Conservation (phyloP, 768 basidiomycete genomes). For the Phaffia tasmanica region DNA sequence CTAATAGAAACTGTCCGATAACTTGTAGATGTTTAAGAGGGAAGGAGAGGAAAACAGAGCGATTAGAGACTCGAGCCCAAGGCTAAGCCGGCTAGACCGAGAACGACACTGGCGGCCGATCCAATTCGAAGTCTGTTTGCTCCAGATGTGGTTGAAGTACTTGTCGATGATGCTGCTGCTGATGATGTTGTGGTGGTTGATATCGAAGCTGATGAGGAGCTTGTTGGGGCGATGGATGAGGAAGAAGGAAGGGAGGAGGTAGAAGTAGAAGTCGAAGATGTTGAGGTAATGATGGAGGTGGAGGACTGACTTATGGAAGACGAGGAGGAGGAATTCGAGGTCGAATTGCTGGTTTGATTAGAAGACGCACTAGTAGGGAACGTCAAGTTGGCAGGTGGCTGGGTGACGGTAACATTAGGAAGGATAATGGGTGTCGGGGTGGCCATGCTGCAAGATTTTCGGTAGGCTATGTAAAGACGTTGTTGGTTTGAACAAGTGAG, state of each 20-base stretch:
- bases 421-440: conserved; percentile 1
- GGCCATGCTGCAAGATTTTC: conserved; percentile 7
- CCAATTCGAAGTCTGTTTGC: no score
- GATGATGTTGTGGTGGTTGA: not conserved
- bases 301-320: not conserved
- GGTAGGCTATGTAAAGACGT: conserved; percentile 8
- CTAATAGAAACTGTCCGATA: no score
- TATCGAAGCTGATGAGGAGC: not conserved
- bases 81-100: no score
- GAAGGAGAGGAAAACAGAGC: no score
- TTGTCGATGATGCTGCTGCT: not conserved
- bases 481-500: not conserved
- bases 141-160: no score
- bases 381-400: conserved; percentile 21
- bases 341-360: not conserved
- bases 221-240: not conserved
- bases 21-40: no score
- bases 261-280: not conserved
- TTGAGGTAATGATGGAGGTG: not conserved
- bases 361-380: conserved; percentile 7
- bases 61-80: no score
- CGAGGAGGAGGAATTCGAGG: conserved; percentile 7
- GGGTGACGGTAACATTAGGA: conserved; percentile 23
- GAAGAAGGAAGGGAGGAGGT: not conserved
- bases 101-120: no score